Conservation (phyloP, 352 stramenopile species). For the Phytophthora sp. region DNA sequence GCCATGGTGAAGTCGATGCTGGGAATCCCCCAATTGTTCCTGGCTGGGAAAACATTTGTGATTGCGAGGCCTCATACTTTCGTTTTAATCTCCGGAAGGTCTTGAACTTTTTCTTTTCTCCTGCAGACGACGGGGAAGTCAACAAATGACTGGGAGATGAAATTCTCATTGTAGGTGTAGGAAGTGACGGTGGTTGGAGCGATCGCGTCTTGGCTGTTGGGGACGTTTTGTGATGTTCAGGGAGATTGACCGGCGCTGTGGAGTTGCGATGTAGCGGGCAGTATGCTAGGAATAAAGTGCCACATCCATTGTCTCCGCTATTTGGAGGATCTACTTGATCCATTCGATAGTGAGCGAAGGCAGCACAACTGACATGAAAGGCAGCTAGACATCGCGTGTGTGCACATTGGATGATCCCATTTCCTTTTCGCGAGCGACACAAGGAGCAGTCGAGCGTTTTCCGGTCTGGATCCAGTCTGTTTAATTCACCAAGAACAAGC, state of each 20-base stretch:
- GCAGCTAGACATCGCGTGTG: constrained; percentile 71
- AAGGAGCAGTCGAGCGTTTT: constrained; percentile 70
- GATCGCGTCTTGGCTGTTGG: constrained; percentile 1
- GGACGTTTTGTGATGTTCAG: constrained; percentile 16
- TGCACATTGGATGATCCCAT: constrained; percentile 81
- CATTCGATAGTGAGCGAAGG: constrained; percentile 63
- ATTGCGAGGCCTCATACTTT: constrained; percentile 69
- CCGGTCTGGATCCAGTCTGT: constrained; percentile 62
- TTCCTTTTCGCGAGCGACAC: constrained; percentile 63
- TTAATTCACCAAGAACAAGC: constrained; percentile 54
- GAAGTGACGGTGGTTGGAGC: constrained; percentile 18
- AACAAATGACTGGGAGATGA: constrained; percentile 64
- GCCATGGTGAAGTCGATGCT: constrained; percentile 49
- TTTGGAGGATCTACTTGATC: constrained; percentile 52
- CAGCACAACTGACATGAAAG: constrained; percentile 86
- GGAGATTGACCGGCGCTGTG: constrained; percentile 17
- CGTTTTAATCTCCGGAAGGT: constrained; percentile 76
- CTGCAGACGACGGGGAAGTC: constrained; percentile 44
- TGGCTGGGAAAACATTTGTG: constrained; percentile 29
- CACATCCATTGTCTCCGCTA: constrained; percentile 38
- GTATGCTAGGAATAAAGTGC: constrained; percentile 74
- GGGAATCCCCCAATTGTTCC: constrained; percentile 22
- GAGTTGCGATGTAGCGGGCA: constrained; percentile 65
- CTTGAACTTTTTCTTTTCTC: constrained; percentile 62
- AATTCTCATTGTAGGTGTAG: constrained; percentile 15